phyloP scores from a whole-genome alignment of 108 stramenopile genomes.

The Pseudonitzschia delicatissima region DNA sequence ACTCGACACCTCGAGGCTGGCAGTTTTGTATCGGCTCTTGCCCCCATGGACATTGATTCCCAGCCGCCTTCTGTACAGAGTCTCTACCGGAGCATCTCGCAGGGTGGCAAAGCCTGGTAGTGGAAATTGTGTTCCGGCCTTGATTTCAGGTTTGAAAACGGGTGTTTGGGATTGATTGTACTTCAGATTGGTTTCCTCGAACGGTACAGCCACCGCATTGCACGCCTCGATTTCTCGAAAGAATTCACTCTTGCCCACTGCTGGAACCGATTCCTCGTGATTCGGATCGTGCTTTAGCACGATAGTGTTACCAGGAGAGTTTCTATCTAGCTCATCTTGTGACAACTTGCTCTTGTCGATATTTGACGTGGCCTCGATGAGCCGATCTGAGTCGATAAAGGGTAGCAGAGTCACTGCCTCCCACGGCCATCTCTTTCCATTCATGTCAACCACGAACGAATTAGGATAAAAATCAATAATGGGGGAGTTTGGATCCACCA shows the following conservation, averaged over 20 bases:
- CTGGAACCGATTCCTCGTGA: slow-evolving; percentile 12
- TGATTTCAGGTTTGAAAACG: slow-evolving; percentile 58
- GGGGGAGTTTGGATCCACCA: slow-evolving; percentile 81
- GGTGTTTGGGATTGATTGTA: slow-evolving; percentile 31
- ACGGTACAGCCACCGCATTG: slow-evolving; percentile 28
- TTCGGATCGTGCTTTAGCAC: slow-evolving; percentile 39
- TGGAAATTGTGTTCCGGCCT: slow-evolving; percentile 44
- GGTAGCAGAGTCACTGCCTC: slow-evolving; percentile 96
- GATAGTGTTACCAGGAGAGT: slow-evolving; percentile 49
- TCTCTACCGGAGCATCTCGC: slow-evolving; percentile 63
- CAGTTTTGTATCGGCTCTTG: slow-evolving; percentile 75
- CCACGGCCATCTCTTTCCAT: slow-evolving; percentile 96
- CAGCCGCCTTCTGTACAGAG: slow-evolving; percentile 48
- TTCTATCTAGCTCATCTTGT: slow-evolving; percentile 63
- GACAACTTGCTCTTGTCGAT: slow-evolving; percentile 53
- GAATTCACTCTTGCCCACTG: slow-evolving; percentile 14
- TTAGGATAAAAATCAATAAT: slow-evolving; percentile 91
- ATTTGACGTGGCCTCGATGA: slow-evolving; percentile 58
- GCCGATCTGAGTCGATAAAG: slow-evolving; percentile 90
- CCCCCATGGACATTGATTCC: slow-evolving; percentile 73
- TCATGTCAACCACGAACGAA: slow-evolving; percentile 83
- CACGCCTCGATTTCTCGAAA: slow-evolving; percentile 36
- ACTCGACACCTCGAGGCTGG: slow-evolving; percentile 59
- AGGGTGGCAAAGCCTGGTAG: slow-evolving; percentile 78
- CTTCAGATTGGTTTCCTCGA: slow-evolving; percentile 38